phyloP scores from a whole-genome alignment of 2,329 filamentous ascomycete species.

The Gaeumannomyces tritici region DNA sequence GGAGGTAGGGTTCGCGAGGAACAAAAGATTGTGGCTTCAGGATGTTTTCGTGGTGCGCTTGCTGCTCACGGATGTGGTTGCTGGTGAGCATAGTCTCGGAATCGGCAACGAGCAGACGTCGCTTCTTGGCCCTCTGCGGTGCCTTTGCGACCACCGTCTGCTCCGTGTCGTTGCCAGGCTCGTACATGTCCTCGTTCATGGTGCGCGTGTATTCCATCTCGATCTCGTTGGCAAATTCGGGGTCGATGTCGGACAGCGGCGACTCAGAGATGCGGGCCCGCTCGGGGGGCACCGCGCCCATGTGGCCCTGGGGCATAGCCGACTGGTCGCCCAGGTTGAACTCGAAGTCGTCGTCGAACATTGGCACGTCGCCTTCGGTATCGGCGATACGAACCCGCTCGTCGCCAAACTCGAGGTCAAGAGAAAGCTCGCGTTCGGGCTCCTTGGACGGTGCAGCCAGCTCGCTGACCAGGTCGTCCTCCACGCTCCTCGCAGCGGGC shows the following conservation, averaged over 20 bases:
- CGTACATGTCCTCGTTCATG: slow-evolving; percentile 49
- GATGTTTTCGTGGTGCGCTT: slow-evolving; percentile 78
- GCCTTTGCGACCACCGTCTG: slow-evolving; percentile 54
- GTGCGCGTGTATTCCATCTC: slow-evolving; percentile 46
- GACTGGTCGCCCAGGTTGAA: slow-evolving; percentile 53
- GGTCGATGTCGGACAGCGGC: slow-evolving; percentile 60
- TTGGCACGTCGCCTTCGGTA: slow-evolving; percentile 53
- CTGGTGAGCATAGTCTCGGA: slow-evolving; percentile 67
- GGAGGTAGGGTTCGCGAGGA: slow-evolving; percentile 74
- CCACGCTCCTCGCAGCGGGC: slow-evolving; percentile 54
- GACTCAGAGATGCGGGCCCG: slow-evolving; percentile 60
- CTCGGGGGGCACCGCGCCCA: slow-evolving; percentile 25
- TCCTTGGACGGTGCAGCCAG: slow-evolving; percentile 50
- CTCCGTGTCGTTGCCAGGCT: slow-evolving; percentile 48
- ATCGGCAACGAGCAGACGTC: slow-evolving; percentile 77
- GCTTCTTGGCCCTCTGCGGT: slow-evolving; percentile 63
- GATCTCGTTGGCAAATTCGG: slow-evolving; percentile 49
- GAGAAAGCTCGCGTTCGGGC: slow-evolving; percentile 43
- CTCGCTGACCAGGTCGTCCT: slow-evolving; percentile 62
- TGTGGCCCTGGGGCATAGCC: slow-evolving; percentile 36
- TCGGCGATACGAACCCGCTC: slow-evolving; percentile 48
- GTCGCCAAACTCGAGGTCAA: slow-evolving; percentile 43
- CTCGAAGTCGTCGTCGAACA: slow-evolving; percentile 56
- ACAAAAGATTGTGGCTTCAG: slow-evolving; percentile 75
- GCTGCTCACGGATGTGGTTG: slow-evolving; percentile 74